phyloP scores from a whole-genome alignment of 352 stramenopile species.

The Pythium folliculosum region DNA sequence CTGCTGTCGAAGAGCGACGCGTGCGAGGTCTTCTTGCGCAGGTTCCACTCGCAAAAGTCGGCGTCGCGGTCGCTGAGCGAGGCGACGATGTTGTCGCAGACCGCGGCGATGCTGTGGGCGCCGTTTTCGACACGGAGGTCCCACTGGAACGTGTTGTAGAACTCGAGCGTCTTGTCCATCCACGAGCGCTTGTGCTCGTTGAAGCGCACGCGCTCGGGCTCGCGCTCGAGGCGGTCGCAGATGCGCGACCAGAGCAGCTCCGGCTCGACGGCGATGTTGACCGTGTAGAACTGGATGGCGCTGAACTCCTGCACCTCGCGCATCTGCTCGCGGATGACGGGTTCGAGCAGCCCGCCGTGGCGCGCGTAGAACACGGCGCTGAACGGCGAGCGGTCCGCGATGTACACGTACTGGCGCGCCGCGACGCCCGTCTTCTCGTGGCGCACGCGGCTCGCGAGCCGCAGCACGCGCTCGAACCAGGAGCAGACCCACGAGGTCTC shows the following conservation, averaged over 20 bases:
- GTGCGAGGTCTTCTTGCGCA: slow-evolving; percentile 47
- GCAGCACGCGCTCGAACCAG: slow-evolving; percentile 89
- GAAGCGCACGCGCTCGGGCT: slow-evolving; percentile 75
- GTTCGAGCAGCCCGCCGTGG: slow-evolving; percentile 73
- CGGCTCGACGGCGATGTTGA: slow-evolving; percentile 77
- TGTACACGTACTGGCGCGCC: slow-evolving; percentile 54
- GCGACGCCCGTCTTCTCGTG: slow-evolving; percentile 35
- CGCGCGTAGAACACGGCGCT: slow-evolving; percentile 82
- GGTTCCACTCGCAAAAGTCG: slow-evolving; percentile 67
- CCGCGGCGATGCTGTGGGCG: slow-evolving; percentile 46
- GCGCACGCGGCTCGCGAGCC: slow-evolving; percentile 52
- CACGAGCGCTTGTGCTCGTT: slow-evolving; percentile 85
- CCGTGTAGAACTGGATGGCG: slow-evolving; percentile 82
- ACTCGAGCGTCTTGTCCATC: slow-evolving; percentile 83
- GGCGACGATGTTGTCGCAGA: slow-evolving; percentile 56
- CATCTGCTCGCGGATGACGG: slow-evolving; percentile 85
- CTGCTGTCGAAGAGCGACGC: slow-evolving; percentile 42
- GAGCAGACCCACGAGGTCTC: slow-evolving; percentile 90
- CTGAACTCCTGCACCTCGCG: slow-evolving; percentile 72
- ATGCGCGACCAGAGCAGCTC: slow-evolving; percentile 84
- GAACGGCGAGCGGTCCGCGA: slow-evolving; percentile 85
- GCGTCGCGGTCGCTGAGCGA: slow-evolving; percentile 52
- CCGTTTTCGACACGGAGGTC: slow-evolving; percentile 77
- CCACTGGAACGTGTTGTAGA: slow-evolving; percentile 82
- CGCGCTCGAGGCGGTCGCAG: slow-evolving; percentile 47